Base-by-base conservation (phyloP, 306 rosid genomes). In the Dicorynia guianensis region DNA sequence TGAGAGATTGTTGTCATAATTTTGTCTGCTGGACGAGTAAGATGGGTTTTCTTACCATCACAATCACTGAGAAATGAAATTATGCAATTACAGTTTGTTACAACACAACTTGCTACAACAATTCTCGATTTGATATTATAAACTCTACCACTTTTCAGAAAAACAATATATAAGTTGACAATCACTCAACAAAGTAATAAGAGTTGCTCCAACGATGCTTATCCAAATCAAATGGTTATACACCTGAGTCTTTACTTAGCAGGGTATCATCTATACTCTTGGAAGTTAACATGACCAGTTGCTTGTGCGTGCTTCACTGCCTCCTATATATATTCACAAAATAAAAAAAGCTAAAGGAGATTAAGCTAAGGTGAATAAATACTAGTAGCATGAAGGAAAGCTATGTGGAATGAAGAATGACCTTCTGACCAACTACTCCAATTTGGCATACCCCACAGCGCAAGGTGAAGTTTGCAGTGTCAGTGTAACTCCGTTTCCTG, bases 371-470 rank as follows among this genome's bases (percentile, higher is more conserved):
- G 35, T 5, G 18, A 48, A 47, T 17, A 11, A 71, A 69, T 57
- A 68, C 7, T 49, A 56, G 14, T 8, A 82, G 13, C 13, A 56
- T 25, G 48, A 72, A 43, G 43, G 43, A 73, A 60, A 50, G 30
- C 15, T 71, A 33, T 46, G 33, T 43, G 44, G 38, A 14, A 19
- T 38, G 69, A 4, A 75, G 44, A 76, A 62, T 84, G 64, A 93
- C 99, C 99, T 85, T 86, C 78, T 92, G 92, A 76, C 97, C 99
- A 7, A 86, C 5, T 7, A 96, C 93, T 80, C 98, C 99, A 58
- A 90, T 89, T 84, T 96, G 99, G 92, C 99, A 96, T 8, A 90
- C 93, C n/a, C 97, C 98, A 44, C 99, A 96, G 52, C 98, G 98
- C 76, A 92, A 83, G 43, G 99, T 92, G 88, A 96, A 96, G 85